phyloP scores from a whole-genome alignment of 225 moss, liverwort and hornwort species.

The Asterella californica region DNA sequence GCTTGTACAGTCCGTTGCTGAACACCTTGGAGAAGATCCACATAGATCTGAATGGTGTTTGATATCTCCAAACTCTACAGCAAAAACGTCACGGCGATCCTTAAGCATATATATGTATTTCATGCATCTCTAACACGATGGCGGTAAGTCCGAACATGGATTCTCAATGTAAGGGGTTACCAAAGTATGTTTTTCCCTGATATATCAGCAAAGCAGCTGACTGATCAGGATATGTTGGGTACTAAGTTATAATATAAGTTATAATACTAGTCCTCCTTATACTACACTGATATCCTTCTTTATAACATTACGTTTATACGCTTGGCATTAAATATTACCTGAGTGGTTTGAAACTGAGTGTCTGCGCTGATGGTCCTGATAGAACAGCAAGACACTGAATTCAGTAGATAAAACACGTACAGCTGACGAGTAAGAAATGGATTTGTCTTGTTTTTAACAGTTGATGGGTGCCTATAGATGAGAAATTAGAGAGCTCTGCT shows the following conservation, averaged over 20 bases:
- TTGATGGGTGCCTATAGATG: too few relatives aligned
- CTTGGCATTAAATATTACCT: conserved; percentile 3
- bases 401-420: too few relatives aligned
- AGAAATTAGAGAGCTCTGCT: too few relatives aligned
- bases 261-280: too few relatives aligned
- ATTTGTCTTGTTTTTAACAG: not conserved
- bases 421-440: not conserved
- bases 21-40: conserved; percentile 18
- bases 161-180: not conserved
- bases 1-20: not conserved
- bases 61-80: conserved; percentile 20
- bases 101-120: not conserved
- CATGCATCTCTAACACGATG: not conserved
- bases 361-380: conserved; percentile 29
- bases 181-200: not conserved
- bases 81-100: not conserved
- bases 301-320: too few relatives aligned
- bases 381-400: not conserved
- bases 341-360: conserved; percentile 27
- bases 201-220: not conserved
- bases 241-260: too few relatives aligned
- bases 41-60: conserved; percentile 14
- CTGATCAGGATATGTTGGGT: not conserved
- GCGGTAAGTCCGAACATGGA: not conserved
- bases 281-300: too few relatives aligned